Conservation (phyloP, 495 filamentous ascomycete genomes). For the Penicillium herquei region DNA sequence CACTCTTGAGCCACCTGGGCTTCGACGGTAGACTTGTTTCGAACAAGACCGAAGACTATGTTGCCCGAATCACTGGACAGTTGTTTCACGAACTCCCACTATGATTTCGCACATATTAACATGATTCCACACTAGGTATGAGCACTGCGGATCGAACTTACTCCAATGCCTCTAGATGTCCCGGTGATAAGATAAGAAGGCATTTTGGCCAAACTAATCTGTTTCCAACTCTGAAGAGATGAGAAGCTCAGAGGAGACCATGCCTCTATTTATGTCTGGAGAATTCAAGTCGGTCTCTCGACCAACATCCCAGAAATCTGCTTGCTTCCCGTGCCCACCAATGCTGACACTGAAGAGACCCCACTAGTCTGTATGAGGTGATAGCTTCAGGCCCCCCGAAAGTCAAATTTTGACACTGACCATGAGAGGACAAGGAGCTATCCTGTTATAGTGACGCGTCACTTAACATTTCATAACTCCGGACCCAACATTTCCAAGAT, state of each 20-base stretch:
- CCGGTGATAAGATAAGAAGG: not conserved
- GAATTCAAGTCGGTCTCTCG: no score
- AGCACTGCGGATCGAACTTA: not conserved
- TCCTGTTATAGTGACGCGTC: no score
- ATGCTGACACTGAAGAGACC: no score
- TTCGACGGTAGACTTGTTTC: slow-evolving; percentile 35
- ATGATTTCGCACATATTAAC: not conserved
- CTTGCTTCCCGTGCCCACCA: no score
- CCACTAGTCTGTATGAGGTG: no score
- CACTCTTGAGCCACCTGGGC: slow-evolving; percentile 7
- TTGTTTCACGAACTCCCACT: slow-evolving; percentile 23
- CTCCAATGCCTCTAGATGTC: not conserved
- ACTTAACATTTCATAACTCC: no score
- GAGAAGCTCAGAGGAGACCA: not conserved
- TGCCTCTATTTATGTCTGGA: not conserved
- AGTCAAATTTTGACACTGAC: no score
- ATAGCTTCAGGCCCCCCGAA: no score
- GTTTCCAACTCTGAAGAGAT: not conserved
- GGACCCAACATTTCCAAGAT: no score
- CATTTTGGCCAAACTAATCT: not conserved
- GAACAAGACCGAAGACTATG: slow-evolving; percentile 42
- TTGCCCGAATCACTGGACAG: slow-evolving; percentile 37
- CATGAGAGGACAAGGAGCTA: no score
- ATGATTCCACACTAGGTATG: not conserved
- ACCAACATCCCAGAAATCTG: no score